These are phyloP conservation scores for Monosporascus sp. DNA, from an alignment of 2,329 filamentous ascomycete genomes.

Conservation along the genomic window DNA sequence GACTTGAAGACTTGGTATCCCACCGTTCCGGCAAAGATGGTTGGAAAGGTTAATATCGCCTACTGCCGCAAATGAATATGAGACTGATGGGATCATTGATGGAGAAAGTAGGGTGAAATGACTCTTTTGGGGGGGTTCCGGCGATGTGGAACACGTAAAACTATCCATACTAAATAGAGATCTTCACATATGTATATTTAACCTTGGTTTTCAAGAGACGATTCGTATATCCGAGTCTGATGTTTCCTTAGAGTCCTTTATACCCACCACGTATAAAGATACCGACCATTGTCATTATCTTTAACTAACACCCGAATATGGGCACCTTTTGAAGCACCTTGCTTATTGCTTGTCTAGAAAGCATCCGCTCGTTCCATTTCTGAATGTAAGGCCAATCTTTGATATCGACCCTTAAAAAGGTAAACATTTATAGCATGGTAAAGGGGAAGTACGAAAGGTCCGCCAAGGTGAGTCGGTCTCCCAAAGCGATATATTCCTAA, in stretches of 20 bases:
- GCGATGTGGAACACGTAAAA: too few species aligned
- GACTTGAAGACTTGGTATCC: conserved; percentile 10
- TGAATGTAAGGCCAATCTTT: conserved; percentile 25
- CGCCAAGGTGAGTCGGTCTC: conserved; percentile 28
- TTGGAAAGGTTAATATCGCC: conserved; percentile 10
- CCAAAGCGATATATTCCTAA: conserved; percentile 28
- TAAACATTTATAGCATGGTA: conserved; percentile 32
- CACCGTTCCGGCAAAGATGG: conserved; percentile 9
- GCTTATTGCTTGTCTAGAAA: conserved; percentile 16
- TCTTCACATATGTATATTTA: too few species aligned
- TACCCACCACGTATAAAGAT: too few species aligned
- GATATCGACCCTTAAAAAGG: conserved; percentile 26
- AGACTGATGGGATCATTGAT: too few species aligned
- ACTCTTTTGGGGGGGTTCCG: too few species aligned
- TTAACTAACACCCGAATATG: neutral
- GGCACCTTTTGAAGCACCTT: conserved; percentile 13
- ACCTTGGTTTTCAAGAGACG: too few species aligned
- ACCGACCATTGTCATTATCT: too few species aligned
- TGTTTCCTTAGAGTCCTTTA: too few species aligned
- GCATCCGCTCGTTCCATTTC: conserved; percentile 22
- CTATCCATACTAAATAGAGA: too few species aligned
- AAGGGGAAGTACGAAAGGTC: conserved; percentile 32
- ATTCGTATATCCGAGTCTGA: too few species aligned
- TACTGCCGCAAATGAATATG: conserved; percentile 9
- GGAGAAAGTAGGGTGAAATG: too few species aligned